Evolutionary conservation across 371 early-diverging fungal species (phyloP), one percentile per base, ranked within the genome.

Genomic region (Batrachochytrium dendrobatidis): DNA sequence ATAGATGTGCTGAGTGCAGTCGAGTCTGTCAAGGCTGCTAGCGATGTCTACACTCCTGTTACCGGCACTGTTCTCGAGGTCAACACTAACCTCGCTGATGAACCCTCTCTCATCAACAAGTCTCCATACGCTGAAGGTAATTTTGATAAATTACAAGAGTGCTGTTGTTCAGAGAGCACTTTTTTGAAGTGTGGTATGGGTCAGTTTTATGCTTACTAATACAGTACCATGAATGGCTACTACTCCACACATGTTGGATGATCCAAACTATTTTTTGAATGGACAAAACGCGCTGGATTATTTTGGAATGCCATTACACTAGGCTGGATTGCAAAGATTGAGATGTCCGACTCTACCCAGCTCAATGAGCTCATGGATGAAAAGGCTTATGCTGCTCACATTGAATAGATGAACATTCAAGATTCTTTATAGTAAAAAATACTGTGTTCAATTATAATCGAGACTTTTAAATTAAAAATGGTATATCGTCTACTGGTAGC

Each of bases 1-100:
- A 7, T 29, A 87, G 90, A 82, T 26, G 67, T 70, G 66, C 79
- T 93, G 34, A 91, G 90, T 59, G 87, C 88, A 31, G 90, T 97
- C 57, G 97, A 97, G 74, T 87, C 88, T 44, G 97, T 97, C 65
- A 97, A 97, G 83, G 95, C 95, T 60, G 93, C 91, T 46, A 82
- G 83, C 64, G 96, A 97, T 62, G 83, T 97, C 56, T 92, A 87
- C 71, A 79, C 95, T 32, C 97, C 97, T 54, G 76, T 93, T 39
- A 67, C 82, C 58, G 97, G 97, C 60, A 81, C 83, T 61, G 77
- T 97, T 58, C 74, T 89, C 39, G 88, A 85, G 59, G 82, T 83
- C 67, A 96, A 96, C 74, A 61, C 57, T 4, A 63, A 45, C 1
- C 80, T 95, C 52, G 71, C 53, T 30, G 76, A 70, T 33, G 81